Conservation (phyloP, 176 grass and related monocot species). For the Areca catechu region DNA sequence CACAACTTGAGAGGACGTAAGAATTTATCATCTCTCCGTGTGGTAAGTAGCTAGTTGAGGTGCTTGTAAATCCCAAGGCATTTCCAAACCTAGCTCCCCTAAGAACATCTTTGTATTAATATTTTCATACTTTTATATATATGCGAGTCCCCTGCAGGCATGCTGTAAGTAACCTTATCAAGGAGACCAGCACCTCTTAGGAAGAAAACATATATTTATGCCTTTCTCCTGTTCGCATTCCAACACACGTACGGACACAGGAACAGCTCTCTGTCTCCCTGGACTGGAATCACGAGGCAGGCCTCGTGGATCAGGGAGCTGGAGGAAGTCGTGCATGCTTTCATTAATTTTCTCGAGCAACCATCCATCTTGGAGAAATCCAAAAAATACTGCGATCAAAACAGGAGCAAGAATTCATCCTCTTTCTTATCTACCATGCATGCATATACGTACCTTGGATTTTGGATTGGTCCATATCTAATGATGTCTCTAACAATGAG, state of each 20-base stretch:
- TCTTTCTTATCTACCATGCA: too few species aligned
- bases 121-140: background rate
- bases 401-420: too few species aligned
- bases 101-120: background rate
- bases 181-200: conserved; percentile 35
- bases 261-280: conserved; percentile 38
- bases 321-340: background rate
- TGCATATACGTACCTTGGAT: too few species aligned
- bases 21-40: background rate
- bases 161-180: background rate
- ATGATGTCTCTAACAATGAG: too few species aligned
- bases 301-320: conserved; percentile 1
- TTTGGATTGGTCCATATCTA: too few species aligned
- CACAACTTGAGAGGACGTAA: too few species aligned
- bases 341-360: background rate
- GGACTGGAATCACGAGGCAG: conserved; percentile 41
- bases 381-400: too few species aligned
- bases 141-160: too few species aligned
- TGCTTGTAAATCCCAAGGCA: conserved; percentile 7
- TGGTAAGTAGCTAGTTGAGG: background rate
- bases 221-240: conserved; percentile 22
- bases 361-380: background rate
- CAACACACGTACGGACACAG: conserved; percentile 12
- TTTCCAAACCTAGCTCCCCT: background rate
- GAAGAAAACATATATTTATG: conserved; percentile 41